A percentile compares a stretch with the other conserved stretches of the same genome.
Evolutionary conservation across 176 grass and related monocot genomes (phyloP).

Genomic region (Saccharum spontaneum): DNA sequence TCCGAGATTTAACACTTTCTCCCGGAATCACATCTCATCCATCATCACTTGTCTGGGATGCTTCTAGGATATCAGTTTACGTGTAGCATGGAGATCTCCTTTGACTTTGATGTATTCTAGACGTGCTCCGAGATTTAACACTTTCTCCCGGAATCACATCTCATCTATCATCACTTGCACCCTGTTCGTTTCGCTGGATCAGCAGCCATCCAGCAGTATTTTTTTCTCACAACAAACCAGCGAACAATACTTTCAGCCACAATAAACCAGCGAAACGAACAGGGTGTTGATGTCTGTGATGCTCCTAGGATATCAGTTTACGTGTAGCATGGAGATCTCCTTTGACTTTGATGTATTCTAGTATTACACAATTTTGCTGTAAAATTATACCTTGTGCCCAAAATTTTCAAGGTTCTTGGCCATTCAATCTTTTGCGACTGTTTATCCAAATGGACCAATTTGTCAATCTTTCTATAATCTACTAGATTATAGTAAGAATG

Average conservation of each 20-base stretch:
- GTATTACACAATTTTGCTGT: slow-evolving; percentile 32
- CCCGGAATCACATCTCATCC: slow-evolving; percentile 15
- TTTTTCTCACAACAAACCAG: too few species aligned
- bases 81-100: slow-evolving; percentile 7
- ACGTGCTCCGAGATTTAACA: too few species aligned
- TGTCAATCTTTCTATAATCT: not conserved
- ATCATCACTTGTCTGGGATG: not conserved
- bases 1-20: slow-evolving; percentile 19
- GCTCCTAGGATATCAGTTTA: slow-evolving; percentile 39
- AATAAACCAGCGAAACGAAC: too few species aligned
- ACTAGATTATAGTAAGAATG: not conserved
- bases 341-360: slow-evolving; percentile 27
- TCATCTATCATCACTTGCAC: too few species aligned
- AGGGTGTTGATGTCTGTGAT: slow-evolving; percentile 4
- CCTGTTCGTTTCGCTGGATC: too few species aligned
- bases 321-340: slow-evolving; percentile 10
- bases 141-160: too few species aligned
- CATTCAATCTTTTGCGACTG: slow-evolving; percentile 5
- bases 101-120: slow-evolving; percentile 28
- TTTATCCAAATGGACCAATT: slow-evolving; percentile 23
- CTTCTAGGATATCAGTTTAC: slow-evolving; percentile 39
- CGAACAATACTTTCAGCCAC: too few species aligned
- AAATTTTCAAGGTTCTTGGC: slow-evolving; percentile 12
- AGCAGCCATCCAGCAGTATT: too few species aligned
- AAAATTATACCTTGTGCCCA: slow-evolving; percentile 22